phyloP scores from a whole-genome alignment of 2,329 filamentous ascomycete genomes.

The Xylaria sp. region DNA sequence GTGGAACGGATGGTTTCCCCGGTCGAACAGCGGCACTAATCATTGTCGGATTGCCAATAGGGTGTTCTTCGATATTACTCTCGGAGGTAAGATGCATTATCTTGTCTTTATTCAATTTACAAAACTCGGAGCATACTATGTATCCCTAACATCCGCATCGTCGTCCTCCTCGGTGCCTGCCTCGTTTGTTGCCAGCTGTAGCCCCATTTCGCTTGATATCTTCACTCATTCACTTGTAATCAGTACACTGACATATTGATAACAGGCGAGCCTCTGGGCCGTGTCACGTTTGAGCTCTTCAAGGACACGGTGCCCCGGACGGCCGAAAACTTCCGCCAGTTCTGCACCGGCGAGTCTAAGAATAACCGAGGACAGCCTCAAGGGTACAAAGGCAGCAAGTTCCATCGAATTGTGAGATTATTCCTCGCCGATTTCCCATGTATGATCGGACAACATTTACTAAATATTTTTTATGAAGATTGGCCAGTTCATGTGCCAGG shows the following conservation, averaged over 20 bases:
- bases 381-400: slow-evolving; percentile 93
- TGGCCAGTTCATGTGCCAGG: slow-evolving; percentile 96
- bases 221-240: background rate
- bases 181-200: background rate
- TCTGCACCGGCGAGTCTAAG: slow-evolving; percentile 93
- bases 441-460: too few species aligned
- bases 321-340: slow-evolving; percentile 95
- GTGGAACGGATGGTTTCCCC: background rate
- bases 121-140: background rate
- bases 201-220: background rate
- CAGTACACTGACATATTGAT: slow-evolving; percentile 15
- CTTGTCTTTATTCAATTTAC: background rate
- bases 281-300: slow-evolving; percentile 91
- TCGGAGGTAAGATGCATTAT: slow-evolving; percentile 66
- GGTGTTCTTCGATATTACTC: slow-evolving; percentile 78
- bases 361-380: slow-evolving; percentile 77
- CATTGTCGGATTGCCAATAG: slow-evolving; percentile 36
- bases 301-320: slow-evolving; percentile 83
- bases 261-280: slow-evolving; percentile 81
- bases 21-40: background rate
- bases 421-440: too few species aligned
- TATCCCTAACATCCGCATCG: background rate
- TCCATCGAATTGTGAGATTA: slow-evolving; percentile 90
- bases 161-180: background rate
- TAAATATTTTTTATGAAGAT: slow-evolving; percentile 73